Percentiles rank a stretch among this genome's conserved stretches.
Evolutionary conservation across 805 yeast genomes (phyloP).

Genomic region (Brettanomyces sp.): DNA sequence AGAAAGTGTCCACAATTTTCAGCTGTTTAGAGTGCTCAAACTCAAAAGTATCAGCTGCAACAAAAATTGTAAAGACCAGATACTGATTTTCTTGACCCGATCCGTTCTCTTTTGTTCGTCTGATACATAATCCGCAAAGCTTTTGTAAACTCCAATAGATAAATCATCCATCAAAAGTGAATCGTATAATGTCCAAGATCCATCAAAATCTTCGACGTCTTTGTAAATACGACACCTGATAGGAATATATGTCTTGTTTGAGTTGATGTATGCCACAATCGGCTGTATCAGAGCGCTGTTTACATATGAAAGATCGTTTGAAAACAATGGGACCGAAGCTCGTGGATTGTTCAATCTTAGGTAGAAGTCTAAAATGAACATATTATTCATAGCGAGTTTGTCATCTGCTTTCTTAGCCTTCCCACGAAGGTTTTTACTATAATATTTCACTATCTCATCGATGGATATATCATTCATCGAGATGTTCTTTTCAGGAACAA

Average conservation of each 20-base stretch:
- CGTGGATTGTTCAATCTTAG: conserved; percentile 76
- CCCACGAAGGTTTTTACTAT: conserved; percentile 3
- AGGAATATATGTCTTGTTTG: conserved; percentile 82
- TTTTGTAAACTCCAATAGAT: conserved; percentile 81
- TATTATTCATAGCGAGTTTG: conserved; percentile 5
- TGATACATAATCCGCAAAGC: conserved; percentile 79
- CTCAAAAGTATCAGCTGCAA: conserved; percentile 79
- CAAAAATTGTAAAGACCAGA: conserved; percentile 84
- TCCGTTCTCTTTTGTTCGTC: conserved; percentile 72
- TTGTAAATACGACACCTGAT: conserved; percentile 76
- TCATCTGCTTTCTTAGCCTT: conserved; percentile 1
- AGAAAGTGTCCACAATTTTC: too few species aligned
- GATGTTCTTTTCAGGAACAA: conserved; percentile 49
- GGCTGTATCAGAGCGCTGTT: conserved; percentile 91
- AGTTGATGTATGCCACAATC: conserved; percentile 90
- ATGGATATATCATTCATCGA: conserved; percentile 35
- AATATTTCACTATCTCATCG: conserved; percentile 34
- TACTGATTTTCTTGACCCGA: conserved; percentile 75
- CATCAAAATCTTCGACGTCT: conserved; percentile 75
- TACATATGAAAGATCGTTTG: conserved; percentile 81
- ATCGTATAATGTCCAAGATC: conserved; percentile 95
- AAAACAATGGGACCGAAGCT: conserved; percentile 81
- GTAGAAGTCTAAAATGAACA: conserved; percentile 68
- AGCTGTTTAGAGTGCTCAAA: conserved; percentile 43
- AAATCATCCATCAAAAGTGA: conserved; percentile 85